phyloP scores from a whole-genome alignment of 257 asterid species.

The Parsonsia alboflavescens region DNA sequence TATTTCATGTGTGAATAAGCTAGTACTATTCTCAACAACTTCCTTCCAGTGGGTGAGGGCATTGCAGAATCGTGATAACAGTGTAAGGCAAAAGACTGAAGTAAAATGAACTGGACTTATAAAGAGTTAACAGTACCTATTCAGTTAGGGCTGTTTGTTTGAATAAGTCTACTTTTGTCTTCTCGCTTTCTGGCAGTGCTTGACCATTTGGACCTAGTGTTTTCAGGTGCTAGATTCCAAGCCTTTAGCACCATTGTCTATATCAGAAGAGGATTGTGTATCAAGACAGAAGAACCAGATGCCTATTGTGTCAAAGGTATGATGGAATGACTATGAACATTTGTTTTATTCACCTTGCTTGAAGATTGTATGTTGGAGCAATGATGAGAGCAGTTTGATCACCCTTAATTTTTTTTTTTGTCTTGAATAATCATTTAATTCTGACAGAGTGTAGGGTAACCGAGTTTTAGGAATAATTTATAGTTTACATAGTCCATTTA shows the following conservation, averaged over 20 bases:
- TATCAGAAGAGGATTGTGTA: conserved; percentile 33
- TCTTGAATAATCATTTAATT: neutral
- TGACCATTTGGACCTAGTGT: neutral
- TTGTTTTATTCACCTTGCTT: neutral
- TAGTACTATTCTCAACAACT: neutral
- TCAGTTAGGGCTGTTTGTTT: neutral
- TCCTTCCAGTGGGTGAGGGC: neutral
- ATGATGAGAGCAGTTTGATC: neutral
- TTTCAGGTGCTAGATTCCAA: conserved; percentile 9
- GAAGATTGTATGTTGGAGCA: neutral
- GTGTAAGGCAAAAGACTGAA: neutral
- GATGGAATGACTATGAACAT: neutral
- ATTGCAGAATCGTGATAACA: no score
- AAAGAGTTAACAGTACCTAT: neutral
- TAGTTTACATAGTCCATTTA: neutral
- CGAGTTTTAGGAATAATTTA: neutral
- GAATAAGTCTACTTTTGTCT: neutral
- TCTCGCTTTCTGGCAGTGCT: neutral
- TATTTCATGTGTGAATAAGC: neutral
- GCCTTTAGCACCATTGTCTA: conserved; percentile 13
- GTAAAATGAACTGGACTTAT: neutral
- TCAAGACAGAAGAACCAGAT: conserved; percentile 25
- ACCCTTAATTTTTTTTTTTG: neutral
- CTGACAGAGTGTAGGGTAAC: neutral
- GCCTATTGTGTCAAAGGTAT: conserved; percentile 17